A percentile compares a stretch with the other conserved stretches of the same genome.
These are phyloP conservation scores for Exserohilum turcica DNA, from an alignment of 2,329 filamentous ascomycete species.

Conservation along the genomic window DNA sequence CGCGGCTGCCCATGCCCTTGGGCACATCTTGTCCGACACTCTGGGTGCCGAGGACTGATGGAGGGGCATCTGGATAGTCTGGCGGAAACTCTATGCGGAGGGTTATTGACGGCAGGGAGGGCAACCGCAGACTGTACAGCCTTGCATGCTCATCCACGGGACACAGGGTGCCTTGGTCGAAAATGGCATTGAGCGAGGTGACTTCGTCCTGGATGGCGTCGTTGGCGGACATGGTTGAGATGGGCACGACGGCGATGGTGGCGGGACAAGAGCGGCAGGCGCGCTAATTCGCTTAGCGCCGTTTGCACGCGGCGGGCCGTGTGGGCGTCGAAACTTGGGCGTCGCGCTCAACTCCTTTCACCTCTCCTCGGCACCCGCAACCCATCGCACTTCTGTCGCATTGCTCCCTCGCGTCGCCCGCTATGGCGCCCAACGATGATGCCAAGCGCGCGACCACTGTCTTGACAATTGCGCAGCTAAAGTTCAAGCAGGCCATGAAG, in stretches of 20 bases:
- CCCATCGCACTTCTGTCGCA: constrained; percentile 9
- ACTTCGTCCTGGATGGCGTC: constrained; percentile 70
- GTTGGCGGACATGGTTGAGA: constrained; percentile 35
- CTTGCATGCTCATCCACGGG: constrained; percentile 31
- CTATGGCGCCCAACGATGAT: constrained; percentile 31
- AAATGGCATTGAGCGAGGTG: constrained; percentile 84
- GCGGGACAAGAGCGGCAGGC: constrained; percentile 15
- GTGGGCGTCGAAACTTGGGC: constrained; percentile 13
- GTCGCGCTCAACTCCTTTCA: constrained; percentile 1
- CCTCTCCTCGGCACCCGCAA: constrained; percentile 3
- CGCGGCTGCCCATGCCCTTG: constrained; percentile 72
- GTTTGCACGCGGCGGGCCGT: background rate
- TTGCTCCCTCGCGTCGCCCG: constrained; percentile 1
- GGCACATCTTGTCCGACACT: constrained; percentile 71
- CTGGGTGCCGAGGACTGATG: constrained; percentile 76
- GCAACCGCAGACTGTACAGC: constrained; percentile 64
- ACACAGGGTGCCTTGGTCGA: constrained; percentile 68
- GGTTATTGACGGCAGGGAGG: constrained; percentile 62
- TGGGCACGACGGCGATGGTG: constrained; percentile 18
- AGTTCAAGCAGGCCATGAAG: constrained; percentile 36
- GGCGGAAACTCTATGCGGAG: constrained; percentile 69
- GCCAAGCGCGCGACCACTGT: constrained; percentile 30
- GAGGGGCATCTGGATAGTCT: constrained; percentile 76
- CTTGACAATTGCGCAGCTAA: constrained; percentile 36
- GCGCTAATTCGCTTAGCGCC: constrained; percentile 15